Evolutionary conservation across 2,329 filamentous ascomycete genomes (phyloP).

Genomic region (Ophiocordyceps sinensis): DNA sequence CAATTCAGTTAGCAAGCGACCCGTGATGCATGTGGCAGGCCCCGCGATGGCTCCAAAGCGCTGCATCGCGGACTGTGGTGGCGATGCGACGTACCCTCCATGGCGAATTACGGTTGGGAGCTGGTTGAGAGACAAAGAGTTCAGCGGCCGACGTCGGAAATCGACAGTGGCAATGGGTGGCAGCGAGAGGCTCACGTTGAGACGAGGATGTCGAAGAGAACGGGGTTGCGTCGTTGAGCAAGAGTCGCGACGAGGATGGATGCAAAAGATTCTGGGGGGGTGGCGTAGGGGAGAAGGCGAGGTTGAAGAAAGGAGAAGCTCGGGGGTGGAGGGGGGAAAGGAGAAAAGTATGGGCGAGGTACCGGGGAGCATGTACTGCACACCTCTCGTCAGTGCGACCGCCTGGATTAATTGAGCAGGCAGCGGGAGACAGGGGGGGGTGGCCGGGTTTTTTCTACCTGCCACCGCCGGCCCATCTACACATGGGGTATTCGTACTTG

Average conservation of each 20-base stretch:
- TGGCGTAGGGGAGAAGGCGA: conserved; percentile 7
- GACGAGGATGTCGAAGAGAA: conserved; percentile 4
- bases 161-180: conserved; percentile 2
- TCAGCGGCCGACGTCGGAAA: conserved; percentile 8
- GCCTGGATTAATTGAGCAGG: no score
- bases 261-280: conserved; percentile 5
- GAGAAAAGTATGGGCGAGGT: conserved; percentile 7
- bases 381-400: not conserved
- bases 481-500: no score
- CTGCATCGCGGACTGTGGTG: not conserved
- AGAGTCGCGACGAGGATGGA: conserved; percentile 7
- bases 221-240: conserved; percentile 4
- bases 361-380: not conserved
- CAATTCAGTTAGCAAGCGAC: conserved; percentile 27
- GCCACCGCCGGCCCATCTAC: no score
- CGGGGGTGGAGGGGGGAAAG: conserved; percentile 19
- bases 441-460: no score
- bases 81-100: conserved; percentile 34
- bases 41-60: not conserved
- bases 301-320: conserved; percentile 16
- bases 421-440: no score
- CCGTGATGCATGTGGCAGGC: conserved; percentile 1
- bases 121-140: conserved; percentile 9
- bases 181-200: conserved; percentile 4
- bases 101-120: conserved; percentile 31